phyloP scores from a whole-genome alignment of 768 basidiomycete species.

The Suillus variegatus region DNA sequence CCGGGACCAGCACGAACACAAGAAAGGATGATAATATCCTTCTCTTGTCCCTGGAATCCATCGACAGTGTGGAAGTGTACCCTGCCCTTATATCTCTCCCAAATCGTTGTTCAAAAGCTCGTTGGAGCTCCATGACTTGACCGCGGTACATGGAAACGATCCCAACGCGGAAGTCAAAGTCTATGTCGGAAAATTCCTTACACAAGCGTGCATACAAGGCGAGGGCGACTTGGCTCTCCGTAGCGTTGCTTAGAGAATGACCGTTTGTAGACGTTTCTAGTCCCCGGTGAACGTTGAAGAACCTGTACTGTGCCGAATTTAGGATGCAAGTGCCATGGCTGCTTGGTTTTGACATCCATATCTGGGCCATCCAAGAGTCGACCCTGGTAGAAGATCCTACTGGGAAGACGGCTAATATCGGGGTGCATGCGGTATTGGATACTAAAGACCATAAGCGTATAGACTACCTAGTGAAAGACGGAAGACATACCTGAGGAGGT shows the following conservation, averaged over 20 bases:
- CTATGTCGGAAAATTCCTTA: slow-evolving; percentile 57
- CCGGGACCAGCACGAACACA: slow-evolving; percentile 93
- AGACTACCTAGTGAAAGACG: background rate
- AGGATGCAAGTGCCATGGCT: slow-evolving; percentile 81
- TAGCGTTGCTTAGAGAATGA: slow-evolving; percentile 74
- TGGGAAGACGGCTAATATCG: slow-evolving; percentile 88
- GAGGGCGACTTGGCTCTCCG: slow-evolving; percentile 75
- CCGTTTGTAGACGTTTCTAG: slow-evolving; percentile 54
- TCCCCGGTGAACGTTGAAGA: slow-evolving; percentile 79
- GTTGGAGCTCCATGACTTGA: slow-evolving; percentile 75
- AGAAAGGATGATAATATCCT: slow-evolving; percentile 96
- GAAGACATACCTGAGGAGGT: slow-evolving; percentile 75
- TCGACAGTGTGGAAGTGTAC: slow-evolving; percentile 98
- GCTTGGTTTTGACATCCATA: slow-evolving; percentile 81
- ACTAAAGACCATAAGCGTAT: slow-evolving; percentile 40
- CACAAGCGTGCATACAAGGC: slow-evolving; percentile 73
- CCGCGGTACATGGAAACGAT: slow-evolving; percentile 95
- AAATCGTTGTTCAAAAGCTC: slow-evolving; percentile 68
- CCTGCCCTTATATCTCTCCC: slow-evolving; percentile 60
- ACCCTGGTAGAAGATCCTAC: slow-evolving; percentile 82
- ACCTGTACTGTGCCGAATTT: slow-evolving; percentile 86
- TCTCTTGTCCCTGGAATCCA: slow-evolving; percentile 99
- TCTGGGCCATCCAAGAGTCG: slow-evolving; percentile 82
- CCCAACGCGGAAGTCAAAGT: slow-evolving; percentile 59
- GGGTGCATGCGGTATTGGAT: slow-evolving; percentile 99